phyloP scores from a whole-genome alignment of 495 filamentous ascomycete species.

The Hamigera avellanea region DNA sequence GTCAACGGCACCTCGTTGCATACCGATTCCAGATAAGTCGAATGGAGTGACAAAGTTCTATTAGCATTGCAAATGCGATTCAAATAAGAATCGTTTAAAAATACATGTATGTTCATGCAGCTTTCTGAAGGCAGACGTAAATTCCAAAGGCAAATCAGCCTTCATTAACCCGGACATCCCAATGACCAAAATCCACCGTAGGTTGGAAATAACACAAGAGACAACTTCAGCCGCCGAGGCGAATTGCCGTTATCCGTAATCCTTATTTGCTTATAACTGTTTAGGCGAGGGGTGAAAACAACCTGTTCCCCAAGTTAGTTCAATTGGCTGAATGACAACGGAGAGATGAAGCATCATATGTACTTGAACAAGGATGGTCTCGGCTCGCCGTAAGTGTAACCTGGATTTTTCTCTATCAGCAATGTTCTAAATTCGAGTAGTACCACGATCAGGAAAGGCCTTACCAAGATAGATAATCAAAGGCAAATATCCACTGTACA shows the following conservation, averaged over 20 bases:
- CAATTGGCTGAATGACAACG: background rate
- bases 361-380: conserved; percentile 90
- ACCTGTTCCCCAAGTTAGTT: conserved; percentile 31
- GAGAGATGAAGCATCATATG: conserved; percentile 5
- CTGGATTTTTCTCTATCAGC: conserved; percentile 26
- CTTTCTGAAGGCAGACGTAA: conserved; percentile 1
- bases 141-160: background rate
- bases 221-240: background rate
- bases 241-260: background rate
- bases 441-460: conserved; percentile 10
- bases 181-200: no score
- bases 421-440: conserved; percentile 1
- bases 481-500: conserved; percentile 79
- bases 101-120: conserved; percentile 10
- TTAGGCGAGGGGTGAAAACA: conserved; percentile 61
- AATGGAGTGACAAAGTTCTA: no score
- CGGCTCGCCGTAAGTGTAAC: conserved; percentile 88
- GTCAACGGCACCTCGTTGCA: no score
- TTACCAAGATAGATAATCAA: conserved; percentile 94
- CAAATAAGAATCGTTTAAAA: conserved; percentile 10
- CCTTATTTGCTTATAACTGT: background rate
- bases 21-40: no score
- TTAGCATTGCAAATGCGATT: no score
- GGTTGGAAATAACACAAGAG: no score
- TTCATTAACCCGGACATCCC: no score